Conservation (phyloP, 2,329 filamentous ascomycete genomes). For the Claviceps sp. region DNA sequence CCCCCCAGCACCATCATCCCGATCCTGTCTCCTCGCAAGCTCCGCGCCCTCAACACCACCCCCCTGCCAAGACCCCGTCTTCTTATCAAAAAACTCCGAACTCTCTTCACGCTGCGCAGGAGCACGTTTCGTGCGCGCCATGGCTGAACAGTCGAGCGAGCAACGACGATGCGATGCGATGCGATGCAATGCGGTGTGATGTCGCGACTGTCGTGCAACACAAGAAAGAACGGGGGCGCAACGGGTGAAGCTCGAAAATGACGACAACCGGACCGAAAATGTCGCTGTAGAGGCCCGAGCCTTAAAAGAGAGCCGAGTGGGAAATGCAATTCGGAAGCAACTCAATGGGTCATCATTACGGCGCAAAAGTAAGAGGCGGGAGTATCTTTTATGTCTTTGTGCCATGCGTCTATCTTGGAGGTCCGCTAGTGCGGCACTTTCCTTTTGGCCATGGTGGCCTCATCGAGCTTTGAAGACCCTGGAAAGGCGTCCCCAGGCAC, state of each 20-base stretch:
- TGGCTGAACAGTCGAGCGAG: constrained; percentile 17
- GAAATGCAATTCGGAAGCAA: too few relatives aligned
- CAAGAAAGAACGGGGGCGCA: too few relatives aligned
- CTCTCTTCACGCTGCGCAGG: constrained; percentile 54
- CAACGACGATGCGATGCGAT: background rate
- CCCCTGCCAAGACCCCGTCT: constrained; percentile 23
- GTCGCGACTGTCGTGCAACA: background rate
- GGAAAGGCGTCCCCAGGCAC: too few relatives aligned
- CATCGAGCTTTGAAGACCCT: background rate
- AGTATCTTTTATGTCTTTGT: background rate
- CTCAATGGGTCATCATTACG: too few relatives aligned
- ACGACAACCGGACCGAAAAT: too few relatives aligned
- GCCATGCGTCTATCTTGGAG: too few relatives aligned
- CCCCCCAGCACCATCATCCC: constrained; percentile 13
- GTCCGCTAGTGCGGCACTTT: background rate
- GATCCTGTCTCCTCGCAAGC: background rate
- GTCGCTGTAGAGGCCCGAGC: too few relatives aligned
- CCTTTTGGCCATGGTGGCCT: constrained; percentile 6
- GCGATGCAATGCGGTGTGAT: background rate
- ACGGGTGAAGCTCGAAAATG: too few relatives aligned
- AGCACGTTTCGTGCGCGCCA: constrained; percentile 62
- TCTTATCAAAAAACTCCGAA: constrained; percentile 49
- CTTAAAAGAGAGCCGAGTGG: too few relatives aligned
- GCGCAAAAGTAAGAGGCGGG: background rate
- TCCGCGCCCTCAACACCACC: constrained; percentile 18